These are phyloP conservation scores for Patellifolia procumbens DNA, from an alignment of 179 eudicot genomes.

Conservation along the genomic window DNA sequence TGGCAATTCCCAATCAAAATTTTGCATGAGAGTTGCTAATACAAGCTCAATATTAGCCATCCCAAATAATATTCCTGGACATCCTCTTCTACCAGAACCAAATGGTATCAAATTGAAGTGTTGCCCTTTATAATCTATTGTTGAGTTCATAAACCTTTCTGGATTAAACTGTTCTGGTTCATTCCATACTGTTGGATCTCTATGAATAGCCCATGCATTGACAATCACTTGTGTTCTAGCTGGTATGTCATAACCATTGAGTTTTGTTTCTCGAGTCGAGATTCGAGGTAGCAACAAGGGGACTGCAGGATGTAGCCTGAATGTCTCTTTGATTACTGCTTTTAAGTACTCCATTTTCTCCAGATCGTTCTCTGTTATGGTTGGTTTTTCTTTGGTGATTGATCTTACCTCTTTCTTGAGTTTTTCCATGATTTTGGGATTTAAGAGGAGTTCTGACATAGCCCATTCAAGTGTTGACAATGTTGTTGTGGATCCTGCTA, in stretches of 20 bases:
- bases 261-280: background rate
- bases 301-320: slow-evolving; percentile 49
- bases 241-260: slow-evolving; percentile 5
- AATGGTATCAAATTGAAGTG: background rate
- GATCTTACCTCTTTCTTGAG: slow-evolving; percentile 41
- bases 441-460: slow-evolving; percentile 52
- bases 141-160: slow-evolving; percentile 11
- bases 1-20: background rate
- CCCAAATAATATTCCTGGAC: background rate
- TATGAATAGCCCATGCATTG: slow-evolving; percentile 22
- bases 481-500: slow-evolving; percentile 7
- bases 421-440: slow-evolving; percentile 37
- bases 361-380: slow-evolving; percentile 39
- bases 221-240: slow-evolving; percentile 17
- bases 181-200: background rate
- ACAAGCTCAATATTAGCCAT: background rate
- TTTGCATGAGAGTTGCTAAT: background rate
- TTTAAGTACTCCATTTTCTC: slow-evolving; percentile 46
- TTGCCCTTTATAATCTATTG: background rate
- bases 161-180: background rate
- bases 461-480: slow-evolving; percentile 46
- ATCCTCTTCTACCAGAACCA: background rate
- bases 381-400: slow-evolving; percentile 16
- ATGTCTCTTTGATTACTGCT: slow-evolving; percentile 48
- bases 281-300: slow-evolving; percentile 35